Evolutionary conservation across 768 basidiomycete species (phyloP).

Genomic region (Leccinum rimulosum): DNA sequence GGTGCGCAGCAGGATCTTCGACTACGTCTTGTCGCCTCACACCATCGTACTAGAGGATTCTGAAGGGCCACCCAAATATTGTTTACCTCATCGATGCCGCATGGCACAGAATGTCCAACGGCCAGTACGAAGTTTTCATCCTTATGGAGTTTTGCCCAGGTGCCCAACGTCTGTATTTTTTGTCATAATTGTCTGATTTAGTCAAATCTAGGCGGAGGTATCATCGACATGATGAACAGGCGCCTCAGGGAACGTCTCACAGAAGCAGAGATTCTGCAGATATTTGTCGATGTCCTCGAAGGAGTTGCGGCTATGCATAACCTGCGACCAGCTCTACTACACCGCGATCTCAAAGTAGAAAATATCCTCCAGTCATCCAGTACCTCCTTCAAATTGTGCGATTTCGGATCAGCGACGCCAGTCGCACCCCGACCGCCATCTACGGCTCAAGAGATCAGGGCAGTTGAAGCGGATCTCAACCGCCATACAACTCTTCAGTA

Average conservation of each 20-base stretch:
- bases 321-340: conserved; percentile 83
- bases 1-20: conserved; percentile 49
- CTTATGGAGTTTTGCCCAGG: conserved; percentile 98
- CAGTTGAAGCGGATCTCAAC: conserved; percentile 88
- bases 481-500: conserved; percentile 96
- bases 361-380: conserved; percentile 90
- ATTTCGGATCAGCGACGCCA: conserved; percentile 91
- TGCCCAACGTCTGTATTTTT: conserved; percentile 29
- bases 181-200: conserved; percentile 8
- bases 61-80: conserved; percentile 93
- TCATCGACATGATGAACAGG: conserved; percentile 99
- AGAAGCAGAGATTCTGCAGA: conserved; percentile 94
- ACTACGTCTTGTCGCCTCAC: conserved; percentile 23
- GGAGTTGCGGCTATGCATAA: conserved; percentile 97
- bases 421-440: conserved; percentile 70
- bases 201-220: conserved; percentile 74
- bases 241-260: conserved; percentile 91
- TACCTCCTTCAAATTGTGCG: conserved; percentile 91
- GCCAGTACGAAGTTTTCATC: conserved; percentile 93
- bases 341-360: conserved; percentile 98
- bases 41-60: conserved; percentile 60
- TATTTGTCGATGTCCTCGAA: conserved; percentile 97
- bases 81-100: conserved; percentile 95
- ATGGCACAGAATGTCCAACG: conserved; percentile 80
- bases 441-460: conserved; percentile 79